Conservation (phyloP, 73 alveolate genomes). For the Durusdinium trenchii region DNA sequence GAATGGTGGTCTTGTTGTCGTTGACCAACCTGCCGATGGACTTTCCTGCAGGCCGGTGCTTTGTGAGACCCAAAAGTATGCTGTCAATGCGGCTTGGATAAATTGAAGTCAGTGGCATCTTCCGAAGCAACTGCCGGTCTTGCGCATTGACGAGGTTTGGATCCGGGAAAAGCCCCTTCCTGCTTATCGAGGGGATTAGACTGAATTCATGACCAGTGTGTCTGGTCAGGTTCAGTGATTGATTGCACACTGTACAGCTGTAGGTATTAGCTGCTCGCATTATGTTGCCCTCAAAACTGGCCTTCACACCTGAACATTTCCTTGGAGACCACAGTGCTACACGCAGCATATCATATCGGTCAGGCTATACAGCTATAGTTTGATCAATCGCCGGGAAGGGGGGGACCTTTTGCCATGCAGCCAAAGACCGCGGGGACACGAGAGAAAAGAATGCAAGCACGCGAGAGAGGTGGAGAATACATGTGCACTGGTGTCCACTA, state of each 20-base stretch:
- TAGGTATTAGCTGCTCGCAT: too few relatives aligned
- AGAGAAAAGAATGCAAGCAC: too few relatives aligned
- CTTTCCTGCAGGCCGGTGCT: constrained; percentile 43
- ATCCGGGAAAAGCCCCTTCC: constrained; percentile 34
- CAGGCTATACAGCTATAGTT: too few relatives aligned
- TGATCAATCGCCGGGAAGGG: background rate
- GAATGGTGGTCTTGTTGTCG: background rate
- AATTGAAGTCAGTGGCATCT: too few relatives aligned
- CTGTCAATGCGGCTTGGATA: constrained; percentile 6
- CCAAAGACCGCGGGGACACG: too few relatives aligned
- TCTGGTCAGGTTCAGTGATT: constrained; percentile 8
- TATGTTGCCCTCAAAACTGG: too few relatives aligned
- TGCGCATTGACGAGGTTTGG: background rate
- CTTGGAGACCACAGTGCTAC: too few relatives aligned
- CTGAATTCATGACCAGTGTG: background rate
- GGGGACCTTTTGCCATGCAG: background rate
- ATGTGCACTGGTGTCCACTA: background rate
- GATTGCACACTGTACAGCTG: too few relatives aligned
- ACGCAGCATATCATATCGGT: too few relatives aligned
- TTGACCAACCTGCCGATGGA: background rate
- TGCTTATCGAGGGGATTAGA: background rate
- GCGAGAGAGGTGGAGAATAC: background rate
- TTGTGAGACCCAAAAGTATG: constrained; percentile 19
- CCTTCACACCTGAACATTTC: too few relatives aligned
- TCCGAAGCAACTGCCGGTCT: background rate